phyloP scores from a whole-genome alignment of 139 green algal species.

The Spirogloea muscicola region DNA sequence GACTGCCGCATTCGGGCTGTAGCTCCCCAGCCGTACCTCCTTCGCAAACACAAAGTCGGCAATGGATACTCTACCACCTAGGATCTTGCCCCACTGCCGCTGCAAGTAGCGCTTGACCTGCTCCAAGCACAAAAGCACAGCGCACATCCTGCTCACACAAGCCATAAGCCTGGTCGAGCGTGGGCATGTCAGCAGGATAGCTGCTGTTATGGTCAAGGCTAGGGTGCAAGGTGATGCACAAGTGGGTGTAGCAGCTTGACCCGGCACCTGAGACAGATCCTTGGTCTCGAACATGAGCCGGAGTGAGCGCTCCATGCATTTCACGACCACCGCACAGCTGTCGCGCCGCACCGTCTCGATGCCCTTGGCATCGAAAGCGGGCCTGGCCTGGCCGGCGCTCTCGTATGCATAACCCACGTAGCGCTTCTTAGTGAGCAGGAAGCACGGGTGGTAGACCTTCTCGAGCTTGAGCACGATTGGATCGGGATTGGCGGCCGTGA shows the following conservation, averaged over 20 bases:
- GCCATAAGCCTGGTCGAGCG: no score
- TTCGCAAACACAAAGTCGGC: conserved; percentile 59
- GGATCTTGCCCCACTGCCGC: conserved; percentile 81
- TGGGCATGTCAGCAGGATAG: no score
- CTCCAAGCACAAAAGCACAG: conserved; percentile 48
- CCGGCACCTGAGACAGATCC: conserved; percentile 53
- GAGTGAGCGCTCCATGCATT: conserved; percentile 80
- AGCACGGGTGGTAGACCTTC: conserved; percentile 92
- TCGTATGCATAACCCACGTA: conserved; percentile 93
- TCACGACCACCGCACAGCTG: conserved; percentile 80
- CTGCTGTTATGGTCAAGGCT: no score
- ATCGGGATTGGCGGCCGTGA: conserved; percentile 80
- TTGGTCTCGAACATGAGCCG: conserved; percentile 74
- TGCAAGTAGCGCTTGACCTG: conserved; percentile 74
- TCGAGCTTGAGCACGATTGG: conserved; percentile 92
- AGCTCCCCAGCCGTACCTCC: conserved; percentile 47
- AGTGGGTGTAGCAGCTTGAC: no score
- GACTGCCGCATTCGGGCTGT: conserved; percentile 33
- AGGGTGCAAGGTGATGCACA: no score
- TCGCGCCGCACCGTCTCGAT: conserved; percentile 95
- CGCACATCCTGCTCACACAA: conserved; percentile 47
- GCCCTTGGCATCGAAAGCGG: conserved; percentile 79
- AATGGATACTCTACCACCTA: conserved; percentile 75
- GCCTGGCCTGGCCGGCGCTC: conserved; percentile 56
- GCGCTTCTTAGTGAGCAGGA: conserved; percentile 96